phyloP scores from a whole-genome alignment of 768 basidiomycete genomes.

The Lactifluus subvellereus region DNA sequence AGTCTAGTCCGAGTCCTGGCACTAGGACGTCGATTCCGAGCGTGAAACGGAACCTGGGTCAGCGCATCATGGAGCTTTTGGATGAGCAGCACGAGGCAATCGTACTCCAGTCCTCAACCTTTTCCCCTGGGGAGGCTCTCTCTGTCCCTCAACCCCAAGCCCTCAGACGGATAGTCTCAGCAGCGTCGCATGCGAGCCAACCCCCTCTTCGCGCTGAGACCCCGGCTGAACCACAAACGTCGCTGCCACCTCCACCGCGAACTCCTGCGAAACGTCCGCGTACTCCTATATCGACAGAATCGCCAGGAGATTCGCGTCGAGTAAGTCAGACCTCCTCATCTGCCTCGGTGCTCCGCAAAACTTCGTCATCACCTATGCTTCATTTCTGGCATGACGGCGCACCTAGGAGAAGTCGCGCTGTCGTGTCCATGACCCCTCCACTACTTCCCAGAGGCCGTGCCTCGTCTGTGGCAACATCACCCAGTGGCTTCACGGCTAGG shows the following conservation, averaged over 20 bases:
- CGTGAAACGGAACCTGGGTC: conserved; percentile 23
- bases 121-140: background rate
- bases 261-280: conserved; percentile 51
- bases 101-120: background rate
- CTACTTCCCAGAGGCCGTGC: conserved; percentile 9
- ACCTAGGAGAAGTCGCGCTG: conserved; percentile 11
- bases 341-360: conserved; percentile 36
- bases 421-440: conserved; percentile 24
- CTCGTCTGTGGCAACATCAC: conserved; percentile 3
- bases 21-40: conserved; percentile 12
- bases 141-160: background rate
- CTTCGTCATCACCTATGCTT: conserved; percentile 41
- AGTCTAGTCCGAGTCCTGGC: conserved; percentile 13
- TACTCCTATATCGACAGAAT: conserved; percentile 44
- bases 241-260: conserved; percentile 63
- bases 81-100: conserved; percentile 19
- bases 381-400: conserved; percentile 18
- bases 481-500: background rate
- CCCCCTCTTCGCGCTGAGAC: conserved; percentile 58
- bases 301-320: conserved; percentile 22
- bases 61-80: conserved; percentile 21
- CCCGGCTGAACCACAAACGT: conserved; percentile 51
- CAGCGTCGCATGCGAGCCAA: conserved; percentile 36
- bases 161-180: background rate
- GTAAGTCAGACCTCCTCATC: conserved; percentile 17